Evolutionary conservation across 2,329 filamentous ascomycete genomes (phyloP).

Genomic region (Chrysosporium keratinophilum): DNA sequence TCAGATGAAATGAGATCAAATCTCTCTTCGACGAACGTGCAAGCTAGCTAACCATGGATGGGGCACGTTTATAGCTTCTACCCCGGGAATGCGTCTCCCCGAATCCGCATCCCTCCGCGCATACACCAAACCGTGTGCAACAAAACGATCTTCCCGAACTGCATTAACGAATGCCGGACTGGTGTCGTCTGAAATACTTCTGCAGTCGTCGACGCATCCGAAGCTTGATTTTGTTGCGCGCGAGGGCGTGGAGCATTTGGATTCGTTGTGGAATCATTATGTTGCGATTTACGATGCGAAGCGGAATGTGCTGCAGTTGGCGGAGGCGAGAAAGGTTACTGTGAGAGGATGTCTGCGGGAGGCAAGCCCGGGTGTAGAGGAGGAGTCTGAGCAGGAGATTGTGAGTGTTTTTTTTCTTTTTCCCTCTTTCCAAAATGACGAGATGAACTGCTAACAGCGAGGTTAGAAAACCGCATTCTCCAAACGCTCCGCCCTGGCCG

Average conservation of each 20-base stretch:
- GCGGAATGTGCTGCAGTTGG: conserved; percentile 44
- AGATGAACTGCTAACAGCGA: neutral
- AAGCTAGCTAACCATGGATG: no score
- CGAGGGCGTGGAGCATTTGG: conserved; percentile 41
- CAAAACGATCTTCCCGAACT: conserved; percentile 21
- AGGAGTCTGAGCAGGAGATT: conserved; percentile 21
- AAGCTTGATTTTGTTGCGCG: conserved; percentile 50
- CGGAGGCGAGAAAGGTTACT: conserved; percentile 45
- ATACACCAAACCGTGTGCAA: conserved; percentile 42
- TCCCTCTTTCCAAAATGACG: neutral
- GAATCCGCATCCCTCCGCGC: conserved; percentile 29
- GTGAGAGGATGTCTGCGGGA: conserved; percentile 41
- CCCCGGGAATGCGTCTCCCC: conserved; percentile 22
- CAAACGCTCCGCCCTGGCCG: conserved; percentile 36
- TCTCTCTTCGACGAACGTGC: no score
- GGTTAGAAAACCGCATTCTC: conserved; percentile 30
- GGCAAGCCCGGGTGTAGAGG: conserved; percentile 19
- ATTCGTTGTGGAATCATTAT: conserved; percentile 49
- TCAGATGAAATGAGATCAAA: neutral
- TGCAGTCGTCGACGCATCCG: conserved; percentile 51
- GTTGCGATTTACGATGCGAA: conserved; percentile 50
- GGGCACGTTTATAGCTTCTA: conserved; percentile 17
- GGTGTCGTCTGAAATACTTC: conserved; percentile 42
- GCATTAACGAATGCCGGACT: conserved; percentile 30
- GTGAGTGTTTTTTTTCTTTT: conserved; percentile 1